These are phyloP conservation scores for Cystobasidium slooffiae DNA, from an alignment of 1,284 basidiomycete genomes.

Conservation along the genomic window DNA sequence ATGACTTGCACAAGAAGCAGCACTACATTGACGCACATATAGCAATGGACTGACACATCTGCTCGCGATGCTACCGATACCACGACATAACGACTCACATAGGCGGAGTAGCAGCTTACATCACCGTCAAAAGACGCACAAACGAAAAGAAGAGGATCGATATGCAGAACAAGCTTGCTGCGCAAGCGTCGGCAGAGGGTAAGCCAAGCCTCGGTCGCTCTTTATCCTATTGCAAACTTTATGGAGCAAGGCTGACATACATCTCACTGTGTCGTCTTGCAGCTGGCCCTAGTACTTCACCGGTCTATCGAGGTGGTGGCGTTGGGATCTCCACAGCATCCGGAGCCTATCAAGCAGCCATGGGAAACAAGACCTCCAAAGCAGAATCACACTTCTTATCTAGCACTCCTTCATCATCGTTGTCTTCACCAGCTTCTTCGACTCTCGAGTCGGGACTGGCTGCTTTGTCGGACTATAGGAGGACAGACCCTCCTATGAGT, in stretches of 20 bases:
- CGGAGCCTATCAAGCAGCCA: slow-evolving; percentile 18
- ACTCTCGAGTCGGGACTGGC: not conserved
- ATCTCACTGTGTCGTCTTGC: not conserved
- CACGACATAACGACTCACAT: too few relatives aligned
- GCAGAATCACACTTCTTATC: slow-evolving; percentile 17
- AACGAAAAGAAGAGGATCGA: slow-evolving; percentile 26
- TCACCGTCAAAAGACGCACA: slow-evolving; percentile 28
- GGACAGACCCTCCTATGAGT: slow-evolving; percentile 6
- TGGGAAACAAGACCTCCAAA: not conserved
- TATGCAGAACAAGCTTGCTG: slow-evolving; percentile 24
- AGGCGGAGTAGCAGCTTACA: slow-evolving; percentile 17
- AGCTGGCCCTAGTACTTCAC: slow-evolving; percentile 10
- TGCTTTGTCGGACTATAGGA: slow-evolving; percentile 16
- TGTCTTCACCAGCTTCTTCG: not conserved
- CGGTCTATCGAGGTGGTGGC: slow-evolving; percentile 11
- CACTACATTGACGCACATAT: not conserved
- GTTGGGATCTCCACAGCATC: slow-evolving; percentile 23
- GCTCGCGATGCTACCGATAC: not conserved
- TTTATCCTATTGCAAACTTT: too few relatives aligned
- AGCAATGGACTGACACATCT: not conserved
- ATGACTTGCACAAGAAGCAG: not conserved
- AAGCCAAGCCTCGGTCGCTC: not conserved
- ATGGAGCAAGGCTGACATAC: not conserved
- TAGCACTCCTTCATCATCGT: not conserved
- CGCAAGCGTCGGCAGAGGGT: slow-evolving; percentile 6